Conservation (phyloP, 2,329 filamentous ascomycete species). For the Fusarium devonianum region DNA sequence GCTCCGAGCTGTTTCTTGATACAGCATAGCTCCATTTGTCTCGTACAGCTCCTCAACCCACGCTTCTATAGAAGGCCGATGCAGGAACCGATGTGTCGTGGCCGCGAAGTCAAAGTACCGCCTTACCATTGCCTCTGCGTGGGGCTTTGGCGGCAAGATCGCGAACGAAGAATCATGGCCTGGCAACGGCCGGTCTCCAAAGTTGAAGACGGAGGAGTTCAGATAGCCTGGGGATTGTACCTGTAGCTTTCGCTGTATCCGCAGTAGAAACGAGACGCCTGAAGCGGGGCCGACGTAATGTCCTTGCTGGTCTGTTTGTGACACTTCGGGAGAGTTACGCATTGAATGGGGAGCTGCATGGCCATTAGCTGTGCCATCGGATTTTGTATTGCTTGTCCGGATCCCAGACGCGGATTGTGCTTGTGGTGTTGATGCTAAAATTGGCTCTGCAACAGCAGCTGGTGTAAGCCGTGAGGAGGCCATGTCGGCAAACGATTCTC, state of each 20-base stretch:
- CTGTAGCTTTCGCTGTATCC: conserved; percentile 41
- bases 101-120: conserved; percentile 64
- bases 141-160: conserved; percentile 49
- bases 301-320: conserved; percentile 13
- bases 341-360: background rate
- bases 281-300: conserved; percentile 33
- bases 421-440: background rate
- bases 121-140: conserved; percentile 47
- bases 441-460: background rate
- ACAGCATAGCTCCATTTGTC: conserved; percentile 37
- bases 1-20: conserved; percentile 23
- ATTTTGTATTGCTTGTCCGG: background rate
- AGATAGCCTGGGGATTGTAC: conserved; percentile 48
- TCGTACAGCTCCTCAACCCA: conserved; percentile 54
- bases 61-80: conserved; percentile 55
- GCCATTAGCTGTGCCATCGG: background rate
- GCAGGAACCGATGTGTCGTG: conserved; percentile 62
- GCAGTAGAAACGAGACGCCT: conserved; percentile 25
- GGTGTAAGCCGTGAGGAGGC: background rate
- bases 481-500: conserved; percentile 1
- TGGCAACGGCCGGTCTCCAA: conserved; percentile 57
- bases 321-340: conserved; percentile 9
- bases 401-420: background rate
- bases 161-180: conserved; percentile 46
- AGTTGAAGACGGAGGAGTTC: conserved; percentile 55